Base-by-base conservation (phyloP, 169 alveolate genomes). In the Besnoitia besnoiti region DNA sequence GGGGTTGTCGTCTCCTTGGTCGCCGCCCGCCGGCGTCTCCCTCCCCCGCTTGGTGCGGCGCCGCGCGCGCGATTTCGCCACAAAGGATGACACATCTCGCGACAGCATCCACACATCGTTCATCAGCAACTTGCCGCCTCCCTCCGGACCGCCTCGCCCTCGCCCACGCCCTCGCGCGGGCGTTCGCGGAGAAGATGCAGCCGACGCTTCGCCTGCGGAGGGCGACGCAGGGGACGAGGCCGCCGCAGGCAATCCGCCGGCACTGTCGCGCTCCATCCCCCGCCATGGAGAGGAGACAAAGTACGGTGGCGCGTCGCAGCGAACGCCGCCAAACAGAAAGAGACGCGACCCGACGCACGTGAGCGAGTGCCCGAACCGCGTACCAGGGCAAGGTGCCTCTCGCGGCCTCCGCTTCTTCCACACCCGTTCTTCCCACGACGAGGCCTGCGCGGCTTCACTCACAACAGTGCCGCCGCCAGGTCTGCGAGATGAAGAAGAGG, bases 321-420 rank as follows among this genome's bases (percentile, higher is more conserved):
- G 21, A 24, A 67, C 40, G 80, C 91, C 91, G 39, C 91, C 91
- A n/a, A 85, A 85, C 80, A 85, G 73, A 85, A 85, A 85, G 39
- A 39, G 46, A 7, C 91, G 76, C 55, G 42, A 33, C 5, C 91
- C 77, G 30, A 85, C 33, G 35, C 27, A 10, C 8, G 91, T 85
- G 27, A 85, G 76, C 27, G 91, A 59, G 80, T 85, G 91, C 50
- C 91, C 91, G 33, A 85, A 85, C 33, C 91, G 67, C 21, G 91
- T 42, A 12, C 50, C 49, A 46, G 91, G 91, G 33, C 44, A 24
- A 10, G 80, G 42, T 21, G 80, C 10, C 37, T n/a, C 80, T 67
- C 37, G 44, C 19, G 80, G 21, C 39, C 80, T 67, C 19, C 80
- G 80, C 10, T 12, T 10, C 40, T 33, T 14, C 80, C 39, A 14